Base-by-base conservation (phyloP, 176 grass and related monocot species). In the Oryza longistaminata region DNA sequence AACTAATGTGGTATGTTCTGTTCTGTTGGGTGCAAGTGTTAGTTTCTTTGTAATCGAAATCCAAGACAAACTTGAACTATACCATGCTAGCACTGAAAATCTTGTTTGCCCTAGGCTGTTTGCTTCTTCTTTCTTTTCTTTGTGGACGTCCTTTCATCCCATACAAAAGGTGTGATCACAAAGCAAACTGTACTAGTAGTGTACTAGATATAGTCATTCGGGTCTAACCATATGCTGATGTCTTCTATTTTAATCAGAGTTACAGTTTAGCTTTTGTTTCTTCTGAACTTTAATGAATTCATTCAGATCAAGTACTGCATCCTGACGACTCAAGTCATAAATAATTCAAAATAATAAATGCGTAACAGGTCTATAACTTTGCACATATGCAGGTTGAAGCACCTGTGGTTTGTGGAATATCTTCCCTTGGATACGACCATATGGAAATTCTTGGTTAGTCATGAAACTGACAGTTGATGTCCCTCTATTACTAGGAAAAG, bases 381-480 rank as follows among this genome's bases (percentile, higher is more conserved):
- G 43, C 67, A 46, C 85, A 26, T 83, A 86, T 88, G 81, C 73
- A 98, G 96, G 91, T 99, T 87, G 70, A 99, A 79, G 71, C 65
- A 79, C 93, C 96, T 40, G 46, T 94, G 29, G 90, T 89, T 34
- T 99, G 93, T 89, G 93, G 96, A 78, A 92, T 99, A 90, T 68
- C 96, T 66, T 96, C 96, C 37, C 86, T 99, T 69, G 96, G 91
- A 75, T 98, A 95, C 65, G 91, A 92, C 82, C 93, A 94, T 84
- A 94, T 96, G 93, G 96, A 92, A 81, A 93, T 99, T 89, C 91
- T 96, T 78, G 96, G 96, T 96, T 85, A 88, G 88, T 94, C 55
- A 50, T 75, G 75, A 33, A 83, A 74, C 37, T 68, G 16, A 64
- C 45, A 9, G 26, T 78, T 48, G 4, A 87, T 74, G 27, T 13